Evolutionary conservation across 2,329 filamentous ascomycete genomes (phyloP), one percentile per base, ranked within the genome.

Genomic region (Sclerotinia minor): DNA sequence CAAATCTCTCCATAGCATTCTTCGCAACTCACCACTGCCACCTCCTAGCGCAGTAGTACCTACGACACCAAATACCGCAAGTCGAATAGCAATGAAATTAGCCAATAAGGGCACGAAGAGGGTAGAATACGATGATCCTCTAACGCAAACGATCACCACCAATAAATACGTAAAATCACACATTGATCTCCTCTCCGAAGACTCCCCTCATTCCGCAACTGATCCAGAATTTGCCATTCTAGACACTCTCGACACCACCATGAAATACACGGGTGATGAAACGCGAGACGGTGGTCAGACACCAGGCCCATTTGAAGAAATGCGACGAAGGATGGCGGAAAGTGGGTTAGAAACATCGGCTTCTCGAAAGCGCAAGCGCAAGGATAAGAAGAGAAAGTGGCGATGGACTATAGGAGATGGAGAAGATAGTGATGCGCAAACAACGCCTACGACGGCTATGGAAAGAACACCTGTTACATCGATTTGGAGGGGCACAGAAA

Each of bases 1-100:
- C 45, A 82, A 82, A 67, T 80, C 81, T 53, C 82, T 89, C 13
- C 87, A 85, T 75, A 88, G 86, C 77, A 89, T 89, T 73, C 81
- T 89, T 29, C 84, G 87, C 65, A 89, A 89, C 79, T 89, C 87
- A 5, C 87, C 87, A 24, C 80, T 89, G 8, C 85, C 86, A 26
- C 83, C 85, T 0, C 77, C 80, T 3, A 83, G 78, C 26, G 80
- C 83, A 3, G 79, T 79, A 44, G 83, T 83, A 11, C 80, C 83
- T 5, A 79, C 79, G 44, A 83, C 84, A 9, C 84, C 85, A 1
- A 77, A 80, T 6, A 87, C 85, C 0, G 83, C 85, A 2, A 80
- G 82, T 68, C 80, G 85, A 49, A 82, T 84, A 69, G 87, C 86
- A 1, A 78, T 81, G 38, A 83, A 85, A 17, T 77, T 87, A 21